Evolutionary conservation across 2,329 filamentous ascomycete species (phyloP).

Genomic region (Seiridium unicorne): DNA sequence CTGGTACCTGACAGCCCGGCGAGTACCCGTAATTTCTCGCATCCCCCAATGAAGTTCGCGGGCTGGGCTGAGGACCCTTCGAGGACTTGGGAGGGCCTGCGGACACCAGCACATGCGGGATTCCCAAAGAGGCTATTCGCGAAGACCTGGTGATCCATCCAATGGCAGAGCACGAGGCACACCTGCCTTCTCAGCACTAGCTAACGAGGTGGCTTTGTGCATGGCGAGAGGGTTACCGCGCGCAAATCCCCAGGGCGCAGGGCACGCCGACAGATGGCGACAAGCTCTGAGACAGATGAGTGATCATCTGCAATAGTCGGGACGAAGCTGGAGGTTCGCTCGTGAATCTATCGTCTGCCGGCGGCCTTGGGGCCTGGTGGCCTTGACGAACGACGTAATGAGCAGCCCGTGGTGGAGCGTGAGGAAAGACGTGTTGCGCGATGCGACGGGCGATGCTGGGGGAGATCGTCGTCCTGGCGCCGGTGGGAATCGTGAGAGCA

Average conservation of each 20-base stretch:
- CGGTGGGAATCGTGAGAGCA: not conserved
- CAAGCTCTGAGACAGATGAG: not conserved
- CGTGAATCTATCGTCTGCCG: not conserved
- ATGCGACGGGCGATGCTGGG: too few species aligned
- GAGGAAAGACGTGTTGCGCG: too few species aligned
- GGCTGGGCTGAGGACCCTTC: not conserved
- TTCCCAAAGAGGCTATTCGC: conserved; percentile 1
- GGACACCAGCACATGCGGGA: not conserved
- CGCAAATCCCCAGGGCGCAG: not conserved
- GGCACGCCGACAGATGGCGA: not conserved
- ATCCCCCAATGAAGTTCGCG: not conserved
- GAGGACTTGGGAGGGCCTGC: not conserved
- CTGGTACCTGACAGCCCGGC: not conserved
- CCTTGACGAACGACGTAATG: not conserved
- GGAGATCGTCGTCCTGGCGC: too few species aligned
- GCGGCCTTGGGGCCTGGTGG: not conserved
- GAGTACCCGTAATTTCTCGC: not conserved
- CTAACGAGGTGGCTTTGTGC: not conserved
- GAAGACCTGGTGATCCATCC: conserved; percentile 3
- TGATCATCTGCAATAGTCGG: not conserved
- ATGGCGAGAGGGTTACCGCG: not conserved
- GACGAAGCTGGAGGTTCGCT: not conserved
- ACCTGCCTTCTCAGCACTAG: conserved; percentile 5
- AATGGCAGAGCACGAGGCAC: conserved; percentile 4
- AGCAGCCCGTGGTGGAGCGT: not conserved